Evolutionary conservation across 257 asterid species (phyloP), one percentile per base, ranked within the genome.

Genomic region (Jaltomata sinuosa): DNA sequence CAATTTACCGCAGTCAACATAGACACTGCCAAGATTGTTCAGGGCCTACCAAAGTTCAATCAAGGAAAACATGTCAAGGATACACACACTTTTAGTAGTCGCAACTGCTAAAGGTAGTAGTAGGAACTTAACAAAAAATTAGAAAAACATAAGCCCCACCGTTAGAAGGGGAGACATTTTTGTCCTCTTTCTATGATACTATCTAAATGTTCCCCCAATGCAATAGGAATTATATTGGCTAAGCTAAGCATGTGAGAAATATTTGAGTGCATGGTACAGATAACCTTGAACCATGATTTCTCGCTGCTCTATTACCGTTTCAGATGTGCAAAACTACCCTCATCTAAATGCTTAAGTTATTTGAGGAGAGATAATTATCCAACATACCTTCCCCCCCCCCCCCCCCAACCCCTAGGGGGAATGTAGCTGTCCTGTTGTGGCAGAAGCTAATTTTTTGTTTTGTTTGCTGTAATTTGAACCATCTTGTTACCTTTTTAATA

Each of bases 21-120:
- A 94, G 29, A 97, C 97, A 55, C 99, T 95, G 57, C 99, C 99
- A 32, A 97, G 98, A 85, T 97, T 97, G 94, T 97, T 97, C 82
- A 95, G 87, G 68, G 99, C 99, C 99, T 97, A 91, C 55, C 67
- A 47, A 83, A 29, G 61, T 59, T 38, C 81, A 38, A 72, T 29
- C 32, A 16, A 83, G 42, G 11, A 45, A 82, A 47, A 31, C 32
- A 82, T 5, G 54, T 64, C 36, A 57, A 5, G 50, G 11, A 31
- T 29, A 31, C 8, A 3, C 64, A 18, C 42, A 27, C 19, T 49
- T 77, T 27, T 49, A 10, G 18, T 76, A 76, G 15, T 18, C 47
- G 42, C 74, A 64, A 65, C 22, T 7, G 45, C 74, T 65, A 62
- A 27, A 62, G 71, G 18, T 62, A 29, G 6, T 5, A 32, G 5